phyloP scores from a whole-genome alignment of 805 yeast genomes.

The Metschnikowia gelsemii region DNA sequence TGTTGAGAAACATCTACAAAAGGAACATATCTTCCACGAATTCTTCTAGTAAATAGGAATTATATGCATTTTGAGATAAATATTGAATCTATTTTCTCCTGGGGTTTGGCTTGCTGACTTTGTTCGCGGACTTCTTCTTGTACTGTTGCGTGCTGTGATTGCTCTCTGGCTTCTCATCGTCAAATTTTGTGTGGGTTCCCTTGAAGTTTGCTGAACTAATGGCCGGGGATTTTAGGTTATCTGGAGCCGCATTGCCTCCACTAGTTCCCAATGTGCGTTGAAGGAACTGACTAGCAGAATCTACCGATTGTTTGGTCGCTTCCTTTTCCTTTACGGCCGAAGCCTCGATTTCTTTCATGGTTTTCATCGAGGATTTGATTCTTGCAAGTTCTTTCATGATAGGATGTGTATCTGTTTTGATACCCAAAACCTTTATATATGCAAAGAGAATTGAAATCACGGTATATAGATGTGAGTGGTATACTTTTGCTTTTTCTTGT shows the following conservation, averaged over 20 bases:
- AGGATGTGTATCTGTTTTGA: slow-evolving; percentile 56
- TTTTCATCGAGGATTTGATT: slow-evolving; percentile 65
- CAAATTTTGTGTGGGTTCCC: slow-evolving; percentile 54
- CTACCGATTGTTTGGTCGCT: slow-evolving; percentile 23
- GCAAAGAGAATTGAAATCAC: slow-evolving; percentile 58
- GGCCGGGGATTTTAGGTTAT: slow-evolving; percentile 42
- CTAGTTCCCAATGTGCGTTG: slow-evolving; percentile 43
- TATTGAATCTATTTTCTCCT: not conserved
- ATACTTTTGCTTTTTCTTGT: slow-evolving; percentile 29
- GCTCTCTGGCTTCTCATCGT: slow-evolving; percentile 18
- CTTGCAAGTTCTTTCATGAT: slow-evolving; percentile 66
- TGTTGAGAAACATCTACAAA: slow-evolving; percentile 53
- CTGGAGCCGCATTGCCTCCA: slow-evolving; percentile 34
- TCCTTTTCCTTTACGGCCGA: slow-evolving; percentile 21
- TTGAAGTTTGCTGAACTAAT: slow-evolving; percentile 52
- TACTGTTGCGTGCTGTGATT: too few species aligned
- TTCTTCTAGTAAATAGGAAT: slow-evolving; percentile 26
- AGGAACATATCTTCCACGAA: slow-evolving; percentile 58
- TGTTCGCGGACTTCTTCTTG: not conserved
- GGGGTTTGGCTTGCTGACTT: slow-evolving; percentile 8
- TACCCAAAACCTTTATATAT: slow-evolving; percentile 57
- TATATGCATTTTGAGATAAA: not conserved
- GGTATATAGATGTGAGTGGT: slow-evolving; percentile 49
- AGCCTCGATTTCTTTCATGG: slow-evolving; percentile 44
- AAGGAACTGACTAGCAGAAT: slow-evolving; percentile 47